Conservation (phyloP, 1,284 basidiomycete genomes). For the Ustilago curta region DNA sequence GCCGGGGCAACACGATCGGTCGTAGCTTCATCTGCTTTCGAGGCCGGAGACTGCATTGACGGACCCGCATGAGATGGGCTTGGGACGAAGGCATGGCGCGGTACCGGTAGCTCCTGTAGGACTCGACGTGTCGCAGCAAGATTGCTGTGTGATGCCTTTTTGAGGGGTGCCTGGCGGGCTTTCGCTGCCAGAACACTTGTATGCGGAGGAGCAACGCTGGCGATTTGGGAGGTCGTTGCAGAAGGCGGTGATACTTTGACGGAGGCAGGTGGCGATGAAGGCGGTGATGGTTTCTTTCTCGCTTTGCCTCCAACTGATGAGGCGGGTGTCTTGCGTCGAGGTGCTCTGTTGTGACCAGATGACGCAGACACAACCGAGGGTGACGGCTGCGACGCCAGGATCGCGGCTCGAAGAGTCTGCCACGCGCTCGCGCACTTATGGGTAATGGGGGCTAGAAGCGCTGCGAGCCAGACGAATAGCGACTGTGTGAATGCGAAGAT, state of each 20-base stretch:
- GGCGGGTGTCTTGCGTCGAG: not conserved
- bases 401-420: not conserved
- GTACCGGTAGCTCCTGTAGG: slow-evolving; percentile 35
- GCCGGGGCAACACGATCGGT: not conserved
- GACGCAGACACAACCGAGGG: not conserved
- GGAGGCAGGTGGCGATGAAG: slow-evolving; percentile 9
- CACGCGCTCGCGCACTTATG: not conserved
- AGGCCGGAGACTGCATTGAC: not conserved
- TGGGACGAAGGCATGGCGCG: slow-evolving; percentile 21
- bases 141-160: slow-evolving; percentile 20
- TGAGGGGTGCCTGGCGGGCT: not conserved
- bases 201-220: not conserved
- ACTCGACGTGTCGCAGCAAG: slow-evolving; percentile 28
- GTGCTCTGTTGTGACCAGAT: not conserved
- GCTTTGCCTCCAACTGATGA: slow-evolving; percentile 1
- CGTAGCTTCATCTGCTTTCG: not conserved
- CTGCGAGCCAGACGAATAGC: slow-evolving; percentile 18
- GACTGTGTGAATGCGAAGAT: slow-evolving; percentile 20
- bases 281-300: slow-evolving; percentile 24
- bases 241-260: slow-evolving; percentile 14
- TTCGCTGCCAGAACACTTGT: not conserved
- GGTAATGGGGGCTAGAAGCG: slow-evolving; percentile 7
- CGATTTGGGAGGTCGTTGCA: not conserved
- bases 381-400: not conserved
- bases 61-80: not conserved